Evolutionary conservation across 2,329 filamentous ascomycete species (phyloP).

Genomic region (Nothomitra cinnamomea): DNA sequence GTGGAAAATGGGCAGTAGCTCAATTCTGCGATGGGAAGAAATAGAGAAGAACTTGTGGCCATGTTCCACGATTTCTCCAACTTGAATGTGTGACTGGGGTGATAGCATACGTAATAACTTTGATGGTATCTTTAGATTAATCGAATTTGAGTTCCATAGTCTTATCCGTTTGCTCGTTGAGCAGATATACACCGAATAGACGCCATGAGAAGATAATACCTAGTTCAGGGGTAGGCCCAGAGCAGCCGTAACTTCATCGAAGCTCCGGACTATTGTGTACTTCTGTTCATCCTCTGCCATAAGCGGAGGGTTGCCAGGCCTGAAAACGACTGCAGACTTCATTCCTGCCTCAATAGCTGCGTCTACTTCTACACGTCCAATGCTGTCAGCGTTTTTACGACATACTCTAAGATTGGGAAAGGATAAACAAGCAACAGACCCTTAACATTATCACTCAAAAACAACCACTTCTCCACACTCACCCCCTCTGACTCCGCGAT

Average conservation of each 20-base stretch:
- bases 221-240: not conserved
- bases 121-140: no score
- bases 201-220: no score
- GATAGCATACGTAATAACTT: no score
- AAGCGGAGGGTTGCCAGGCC: constrained; percentile 55
- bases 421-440: constrained; percentile 2
- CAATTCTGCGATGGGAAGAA: constrained; percentile 58
- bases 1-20: constrained; percentile 91
- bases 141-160: no score
- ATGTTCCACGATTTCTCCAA: not conserved
- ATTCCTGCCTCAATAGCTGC: constrained; percentile 47
- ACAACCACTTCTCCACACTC: constrained; percentile 43
- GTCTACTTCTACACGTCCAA: constrained; percentile 29
- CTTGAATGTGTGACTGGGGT: not conserved
- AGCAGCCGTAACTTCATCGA: not conserved
- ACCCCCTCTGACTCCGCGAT: constrained; percentile 38
- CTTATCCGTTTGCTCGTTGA: no score
- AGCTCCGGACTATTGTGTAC: not conserved
- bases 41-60: constrained; percentile 9
- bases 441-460: constrained; percentile 63
- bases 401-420: constrained; percentile 7
- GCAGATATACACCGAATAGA: no score
- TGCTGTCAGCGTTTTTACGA: constrained; percentile 15
- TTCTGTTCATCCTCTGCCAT: constrained; percentile 27
- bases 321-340: constrained; percentile 41